A percentile compares a stretch with the other conserved stretches of the same genome.
These are phyloP conservation scores for Dimocarpus longan DNA, from an alignment of 345 rosid species.

Conservation along the genomic window DNA sequence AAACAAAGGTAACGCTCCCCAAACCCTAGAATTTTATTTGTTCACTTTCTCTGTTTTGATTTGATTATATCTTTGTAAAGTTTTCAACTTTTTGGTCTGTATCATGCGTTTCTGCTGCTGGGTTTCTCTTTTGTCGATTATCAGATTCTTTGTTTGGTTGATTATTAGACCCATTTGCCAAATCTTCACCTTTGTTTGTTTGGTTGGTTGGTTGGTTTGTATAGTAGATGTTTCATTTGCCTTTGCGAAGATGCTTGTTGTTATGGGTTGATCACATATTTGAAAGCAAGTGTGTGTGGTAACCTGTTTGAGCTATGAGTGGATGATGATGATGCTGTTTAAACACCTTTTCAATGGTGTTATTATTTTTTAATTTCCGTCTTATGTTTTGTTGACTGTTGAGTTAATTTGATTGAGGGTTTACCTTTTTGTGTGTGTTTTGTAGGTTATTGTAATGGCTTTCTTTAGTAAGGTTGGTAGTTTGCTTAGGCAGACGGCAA, in stretches of 20 bases:
- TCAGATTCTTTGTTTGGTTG: not conserved
- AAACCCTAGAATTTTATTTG: not conserved
- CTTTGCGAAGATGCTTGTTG: not conserved
- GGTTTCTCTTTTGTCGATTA: not conserved
- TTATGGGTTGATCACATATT: not conserved
- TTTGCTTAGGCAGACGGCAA: constrained; percentile 64
- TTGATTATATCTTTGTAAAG: not conserved
- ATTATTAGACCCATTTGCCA: not conserved
- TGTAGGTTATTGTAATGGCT: constrained; percentile 62
- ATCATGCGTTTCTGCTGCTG: not conserved
- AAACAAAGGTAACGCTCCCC: not conserved
- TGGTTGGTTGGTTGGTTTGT: not conserved
- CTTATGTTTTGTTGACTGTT: not conserved
- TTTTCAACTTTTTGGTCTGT: not conserved
- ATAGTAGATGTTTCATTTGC: not conserved
- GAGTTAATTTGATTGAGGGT: not conserved
- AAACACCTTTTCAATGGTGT: not conserved
- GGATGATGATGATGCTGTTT: not conserved
- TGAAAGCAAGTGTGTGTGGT: not conserved
- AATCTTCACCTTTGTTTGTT: not conserved
- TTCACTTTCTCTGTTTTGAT: not conserved
- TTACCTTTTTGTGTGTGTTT: not conserved
- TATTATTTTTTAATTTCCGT: not conserved
- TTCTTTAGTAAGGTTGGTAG: constrained; percentile 76
- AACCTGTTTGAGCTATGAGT: too few relatives aligned